Evolutionary conservation across 495 filamentous ascomycete species (phyloP), one percentile per base, ranked within the genome.

Genomic region (Aspergillus wentii): DNA sequence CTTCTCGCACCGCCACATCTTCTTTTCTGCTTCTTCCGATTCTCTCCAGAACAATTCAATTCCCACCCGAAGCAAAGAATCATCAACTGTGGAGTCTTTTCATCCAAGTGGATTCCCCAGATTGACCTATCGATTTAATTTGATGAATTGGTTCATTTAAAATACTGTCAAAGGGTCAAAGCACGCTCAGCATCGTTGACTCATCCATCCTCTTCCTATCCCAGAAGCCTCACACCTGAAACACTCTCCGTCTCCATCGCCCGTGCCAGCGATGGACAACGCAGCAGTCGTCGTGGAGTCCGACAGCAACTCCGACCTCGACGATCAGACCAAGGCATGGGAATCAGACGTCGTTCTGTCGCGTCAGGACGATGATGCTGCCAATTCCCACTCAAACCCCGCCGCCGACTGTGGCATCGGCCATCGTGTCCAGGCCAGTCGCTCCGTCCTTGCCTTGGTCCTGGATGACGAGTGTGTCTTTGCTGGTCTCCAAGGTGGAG

Each of bases 401-500:
- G 26, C 38, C 4, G 30, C 44, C 14, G 52, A 69, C 42, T 69
- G 65, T 44, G 68, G 62, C 20, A 67, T 71, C 29, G 65, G 65
- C 27, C 68, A 71, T 38, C 68, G 68, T 14, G 68, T 71, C 17
- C 48, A 65, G 33, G 61, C 68, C 26, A 65, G 64, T 40, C 59
- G 65, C 29, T 71, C 68, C n/a, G 65, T 71, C 15, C 44, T 71
- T 17, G 62, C 68, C n/a, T 40, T 71, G 15, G 68, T 61, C n/a
- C 39, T 71, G 15, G 68, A 71, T 37, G 59, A 69, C 14, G 59
- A 71, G 5, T 68, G 62, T 31, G 68, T 71, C 2, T 71, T 85
- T 63, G 88, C 90, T 15, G 92, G 91, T 22, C 86, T 90, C 13
- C 89, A 95, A 55, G 85, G 82, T 32, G 92, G 92, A 36, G 87